Conservation (phyloP, 2,329 filamentous ascomycete genomes). For the Curvularia sp. region DNA sequence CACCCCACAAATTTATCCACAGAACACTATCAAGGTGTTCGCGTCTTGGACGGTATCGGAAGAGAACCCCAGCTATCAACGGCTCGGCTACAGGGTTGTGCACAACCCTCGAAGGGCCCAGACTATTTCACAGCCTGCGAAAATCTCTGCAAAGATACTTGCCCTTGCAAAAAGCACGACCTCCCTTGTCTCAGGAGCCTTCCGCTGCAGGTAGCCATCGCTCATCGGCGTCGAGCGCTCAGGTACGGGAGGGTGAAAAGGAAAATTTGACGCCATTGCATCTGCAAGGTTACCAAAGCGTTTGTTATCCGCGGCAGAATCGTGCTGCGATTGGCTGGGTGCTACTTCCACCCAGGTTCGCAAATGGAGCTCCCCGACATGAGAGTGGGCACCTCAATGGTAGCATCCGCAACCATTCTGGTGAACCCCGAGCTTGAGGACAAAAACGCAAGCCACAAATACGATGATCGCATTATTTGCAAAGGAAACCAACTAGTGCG, state of each 20-base stretch:
- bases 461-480: constrained; percentile 2
- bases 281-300: constrained; percentile 23
- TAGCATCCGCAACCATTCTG: not conserved
- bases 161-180: not conserved
- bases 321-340: constrained; percentile 27
- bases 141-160: constrained; percentile 23
- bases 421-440: not conserved
- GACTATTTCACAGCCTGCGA: not conserved
- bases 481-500: constrained; percentile 5
- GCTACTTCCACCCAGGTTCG: not conserved
- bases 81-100: not conserved
- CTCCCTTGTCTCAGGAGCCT: constrained; percentile 11
- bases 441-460: not conserved
- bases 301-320: constrained; percentile 33
- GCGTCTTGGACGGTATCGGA: not conserved
- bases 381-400: constrained; percentile 10
- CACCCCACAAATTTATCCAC: not conserved
- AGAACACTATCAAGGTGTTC: not conserved
- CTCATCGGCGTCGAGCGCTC: constrained; percentile 34
- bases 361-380: constrained; percentile 1
- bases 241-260: constrained; percentile 20
- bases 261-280: constrained; percentile 24
- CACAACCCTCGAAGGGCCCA: not conserved
- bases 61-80: not conserved
- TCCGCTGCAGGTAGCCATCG: constrained; percentile 12